phyloP scores from a whole-genome alignment of 2,329 filamentous ascomycete species.

The Sporothrix globosa region DNA sequence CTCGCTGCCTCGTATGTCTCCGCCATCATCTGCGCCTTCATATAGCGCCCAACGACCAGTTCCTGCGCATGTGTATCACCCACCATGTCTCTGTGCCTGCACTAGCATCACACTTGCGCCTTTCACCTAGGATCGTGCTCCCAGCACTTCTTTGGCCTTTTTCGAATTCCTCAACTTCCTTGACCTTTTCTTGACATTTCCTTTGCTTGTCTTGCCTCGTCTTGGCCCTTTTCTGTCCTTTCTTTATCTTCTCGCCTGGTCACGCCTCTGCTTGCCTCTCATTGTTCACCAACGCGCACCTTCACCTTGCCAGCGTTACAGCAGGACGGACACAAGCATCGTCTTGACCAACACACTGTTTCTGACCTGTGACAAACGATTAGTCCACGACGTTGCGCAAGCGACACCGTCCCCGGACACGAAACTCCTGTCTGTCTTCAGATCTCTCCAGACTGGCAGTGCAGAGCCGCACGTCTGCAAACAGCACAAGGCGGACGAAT shows the following conservation, averaged over 20 bases:
- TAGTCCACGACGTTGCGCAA: slow-evolving; percentile 28
- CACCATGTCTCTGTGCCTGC: slow-evolving; percentile 21
- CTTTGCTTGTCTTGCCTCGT: background rate
- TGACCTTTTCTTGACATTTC: background rate
- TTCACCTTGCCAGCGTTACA: slow-evolving; percentile 19
- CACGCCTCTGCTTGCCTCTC: background rate
- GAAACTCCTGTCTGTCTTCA: background rate
- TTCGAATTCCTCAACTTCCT: background rate
- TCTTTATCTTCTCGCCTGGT: background rate
- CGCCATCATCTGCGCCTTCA: background rate
- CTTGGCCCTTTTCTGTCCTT: too few relatives aligned
- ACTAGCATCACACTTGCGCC: slow-evolving; percentile 18
- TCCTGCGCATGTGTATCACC: slow-evolving; percentile 5
- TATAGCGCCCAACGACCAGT: background rate
- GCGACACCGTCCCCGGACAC: slow-evolving; percentile 6
- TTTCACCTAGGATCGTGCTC: slow-evolving; percentile 7
- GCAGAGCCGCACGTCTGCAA: slow-evolving; percentile 23
- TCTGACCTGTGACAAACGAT: slow-evolving; percentile 11
- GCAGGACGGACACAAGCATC: slow-evolving; percentile 13
- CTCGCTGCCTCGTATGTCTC: background rate
- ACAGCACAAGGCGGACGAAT: slow-evolving; percentile 4
- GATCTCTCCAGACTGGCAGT: background rate
- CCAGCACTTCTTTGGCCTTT: background rate
- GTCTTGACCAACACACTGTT: slow-evolving; percentile 10
- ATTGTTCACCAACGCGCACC: background rate